Percentiles rank a stretch among this genome's conserved stretches.
Conservation (phyloP, 306 rosid species). For the Begonia loranthoides region DNA sequence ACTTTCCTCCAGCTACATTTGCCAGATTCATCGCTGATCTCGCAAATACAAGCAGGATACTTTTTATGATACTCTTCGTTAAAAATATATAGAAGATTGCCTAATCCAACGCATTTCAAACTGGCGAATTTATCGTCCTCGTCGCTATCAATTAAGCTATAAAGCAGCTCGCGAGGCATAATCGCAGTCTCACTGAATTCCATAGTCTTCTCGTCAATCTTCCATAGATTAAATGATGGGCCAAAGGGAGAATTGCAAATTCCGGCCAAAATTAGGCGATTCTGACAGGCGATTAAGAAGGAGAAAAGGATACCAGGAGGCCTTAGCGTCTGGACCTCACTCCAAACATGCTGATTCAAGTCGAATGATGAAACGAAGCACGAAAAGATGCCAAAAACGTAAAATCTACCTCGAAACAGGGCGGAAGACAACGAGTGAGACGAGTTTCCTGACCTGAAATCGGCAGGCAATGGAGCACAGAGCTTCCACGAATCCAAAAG, state of each 20-base stretch:
- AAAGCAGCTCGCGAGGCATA: slow-evolving; percentile 61
- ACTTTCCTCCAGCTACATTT: slow-evolving; percentile 52
- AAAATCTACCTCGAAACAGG: slow-evolving; percentile 32
- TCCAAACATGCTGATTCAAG: slow-evolving; percentile 33
- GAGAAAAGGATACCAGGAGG: slow-evolving; percentile 63
- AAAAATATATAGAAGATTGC: slow-evolving; percentile 63
- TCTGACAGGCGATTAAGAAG: slow-evolving; percentile 43
- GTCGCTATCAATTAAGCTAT: slow-evolving; percentile 53
- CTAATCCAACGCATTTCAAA: slow-evolving; percentile 72
- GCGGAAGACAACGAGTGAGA: slow-evolving; percentile 68
- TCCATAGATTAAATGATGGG: slow-evolving; percentile 52
- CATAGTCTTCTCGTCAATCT: slow-evolving; percentile 51
- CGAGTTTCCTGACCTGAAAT: slow-evolving; percentile 58
- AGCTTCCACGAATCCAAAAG: slow-evolving; percentile 32
- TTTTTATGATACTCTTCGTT: slow-evolving; percentile 57
- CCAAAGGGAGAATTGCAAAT: slow-evolving; percentile 37
- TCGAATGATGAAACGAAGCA: slow-evolving; percentile 55
- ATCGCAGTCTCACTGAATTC: slow-evolving; percentile 40
- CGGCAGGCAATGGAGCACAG: slow-evolving; percentile 55
- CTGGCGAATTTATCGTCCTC: slow-evolving; percentile 72
- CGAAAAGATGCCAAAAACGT: slow-evolving; percentile 58
- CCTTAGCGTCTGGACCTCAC: slow-evolving; percentile 51
- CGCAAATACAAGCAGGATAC: slow-evolving; percentile 75
- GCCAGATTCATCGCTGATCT: slow-evolving; percentile 32
- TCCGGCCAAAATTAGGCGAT: slow-evolving; percentile 55